Evolutionary conservation across 179 eudicot species (phyloP).

Genomic region (Monotropa hypopitys): DNA sequence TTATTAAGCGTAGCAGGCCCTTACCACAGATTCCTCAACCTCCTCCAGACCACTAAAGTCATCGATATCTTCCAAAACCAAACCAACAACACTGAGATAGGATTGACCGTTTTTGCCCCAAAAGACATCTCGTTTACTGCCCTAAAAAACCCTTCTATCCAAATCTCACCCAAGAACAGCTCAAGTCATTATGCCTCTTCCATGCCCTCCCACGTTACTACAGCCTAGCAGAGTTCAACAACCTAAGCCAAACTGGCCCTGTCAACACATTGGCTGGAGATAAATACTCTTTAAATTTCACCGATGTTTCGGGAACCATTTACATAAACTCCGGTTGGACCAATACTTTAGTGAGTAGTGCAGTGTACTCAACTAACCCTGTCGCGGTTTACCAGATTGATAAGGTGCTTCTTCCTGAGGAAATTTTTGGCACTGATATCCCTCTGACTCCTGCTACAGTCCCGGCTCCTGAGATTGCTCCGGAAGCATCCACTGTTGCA

Average conservation of each 20-base stretch:
- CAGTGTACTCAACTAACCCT: slow-evolving; percentile 59
- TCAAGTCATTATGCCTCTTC: slow-evolving; percentile 69
- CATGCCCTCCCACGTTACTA: slow-evolving; percentile 77
- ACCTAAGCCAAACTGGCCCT: slow-evolving; percentile 48
- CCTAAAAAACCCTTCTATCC: slow-evolving; percentile 51
- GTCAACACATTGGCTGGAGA: slow-evolving; percentile 67
- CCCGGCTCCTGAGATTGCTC: slow-evolving; percentile 47
- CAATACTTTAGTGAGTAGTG: slow-evolving; percentile 52
- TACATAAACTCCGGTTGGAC: slow-evolving; percentile 63
- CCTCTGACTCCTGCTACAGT: slow-evolving; percentile 78
- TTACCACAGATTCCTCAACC: slow-evolving; percentile 32
- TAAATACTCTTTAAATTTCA: slow-evolving; percentile 50
- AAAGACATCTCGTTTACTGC: slow-evolving; percentile 55
- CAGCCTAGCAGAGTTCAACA: slow-evolving; percentile 59
- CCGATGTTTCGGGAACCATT: slow-evolving; percentile 53
- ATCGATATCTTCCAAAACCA: slow-evolving; percentile 69
- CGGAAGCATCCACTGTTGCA: slow-evolving; percentile 24
- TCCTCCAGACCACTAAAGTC: slow-evolving; percentile 43
- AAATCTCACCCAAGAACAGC: slow-evolving; percentile 75
- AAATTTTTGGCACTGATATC: slow-evolving; percentile 74
- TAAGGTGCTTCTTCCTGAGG: slow-evolving; percentile 70
- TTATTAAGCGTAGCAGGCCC: slow-evolving; percentile 86
- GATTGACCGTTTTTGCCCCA: slow-evolving; percentile 74
- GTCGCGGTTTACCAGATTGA: slow-evolving; percentile 67
- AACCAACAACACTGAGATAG: slow-evolving; percentile 79